Evolutionary conservation across 2,329 filamentous ascomycete genomes (phyloP), one percentile per base, ranked within the genome.

Genomic region (Chaetomiaceae sp.): DNA sequence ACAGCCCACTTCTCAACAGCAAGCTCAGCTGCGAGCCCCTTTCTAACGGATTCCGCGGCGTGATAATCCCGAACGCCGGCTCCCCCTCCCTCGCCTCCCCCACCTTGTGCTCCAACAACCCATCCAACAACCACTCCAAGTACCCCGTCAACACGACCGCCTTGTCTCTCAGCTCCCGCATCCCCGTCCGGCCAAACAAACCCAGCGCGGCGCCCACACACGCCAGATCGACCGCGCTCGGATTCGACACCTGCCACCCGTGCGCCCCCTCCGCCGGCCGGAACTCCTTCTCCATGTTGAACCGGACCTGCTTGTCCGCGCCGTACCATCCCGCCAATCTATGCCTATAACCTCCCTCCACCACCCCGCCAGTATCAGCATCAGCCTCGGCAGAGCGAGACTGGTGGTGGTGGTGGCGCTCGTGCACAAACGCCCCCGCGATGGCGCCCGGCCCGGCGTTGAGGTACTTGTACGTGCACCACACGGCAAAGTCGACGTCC

Each of bases 391-490:
- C n/a, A n/a, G n/a, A n/a, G n/a, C n/a, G n/a, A n/a, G n/a, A n/a
- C n/a, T n/a, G n/a, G n/a, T 68, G 67, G 36, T 86, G 83, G 66
- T 94, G 86, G 66, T 95, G 86, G 34, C 74, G 76, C 65, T 89
- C 82, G 67, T 96, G 89, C 8, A 96, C 86, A 60, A 90, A 96
- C 1, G 86, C 74, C 0, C 86, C 90, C 1, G 82, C 89, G 58
- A 95, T 95, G 14, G 84, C 79, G 4, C 90, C 90, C 0, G 90
- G 89, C 0, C 90, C 90, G 23, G 85, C 84, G 66, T 95, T 95
- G 67, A 95, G 80, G 72, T 96, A 96, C 73, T 96, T 96, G 77
- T 96, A 96, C 16, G 86, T 91, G 70, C 90, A 96, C 90, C 90
- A 96, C 49, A 81, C 88, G 14, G 91, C 90, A 64, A 95, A 95